These are phyloP conservation scores for Curvularia sp. DNA, from an alignment of 2,329 filamentous ascomycete genomes.

Conservation along the genomic window DNA sequence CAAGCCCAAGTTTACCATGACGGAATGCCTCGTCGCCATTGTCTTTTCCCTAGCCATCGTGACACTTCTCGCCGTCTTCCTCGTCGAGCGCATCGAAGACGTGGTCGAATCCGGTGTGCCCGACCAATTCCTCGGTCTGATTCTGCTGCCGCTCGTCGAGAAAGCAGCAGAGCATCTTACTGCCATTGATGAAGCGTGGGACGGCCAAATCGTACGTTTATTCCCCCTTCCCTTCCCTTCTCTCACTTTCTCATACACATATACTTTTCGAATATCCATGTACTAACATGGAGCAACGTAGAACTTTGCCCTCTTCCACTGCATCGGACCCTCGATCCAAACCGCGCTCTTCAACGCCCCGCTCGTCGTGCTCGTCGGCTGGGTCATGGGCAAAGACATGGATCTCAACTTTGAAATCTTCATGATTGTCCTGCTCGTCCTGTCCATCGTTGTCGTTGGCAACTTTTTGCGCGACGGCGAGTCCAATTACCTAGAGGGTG, in stretches of 20 bases:
- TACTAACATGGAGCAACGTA: conserved; percentile 17
- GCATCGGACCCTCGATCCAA: conserved; percentile 85
- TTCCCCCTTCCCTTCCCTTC: too few relatives aligned
- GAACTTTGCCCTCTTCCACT: conserved; percentile 85
- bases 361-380: conserved; percentile 81
- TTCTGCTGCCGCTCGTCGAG: conserved; percentile 81
- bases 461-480: conserved; percentile 88
- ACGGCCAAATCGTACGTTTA: conserved; percentile 67
- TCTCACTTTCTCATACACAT: not conserved
- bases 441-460: conserved; percentile 85
- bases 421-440: conserved; percentile 79
- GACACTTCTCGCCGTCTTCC: conserved; percentile 73
- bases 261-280: not conserved
- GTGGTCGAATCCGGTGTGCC: conserved; percentile 62
- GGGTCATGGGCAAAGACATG: conserved; percentile 75
- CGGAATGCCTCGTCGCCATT: conserved; percentile 74
- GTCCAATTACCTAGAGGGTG: conserved; percentile 88
- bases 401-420: conserved; percentile 88
- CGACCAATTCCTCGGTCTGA: conserved; percentile 69
- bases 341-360: conserved; percentile 89
- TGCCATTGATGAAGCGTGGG: conserved; percentile 83
- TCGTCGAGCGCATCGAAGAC: conserved; percentile 75
- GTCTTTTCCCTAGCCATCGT: conserved; percentile 71
- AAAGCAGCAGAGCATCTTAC: conserved; percentile 88
- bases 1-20: conserved; percentile 75